Evolutionary conservation across 2,329 filamentous ascomycete genomes (phyloP), one percentile per base, ranked within the genome.

Genomic region (Fusarium begoniae): DNA sequence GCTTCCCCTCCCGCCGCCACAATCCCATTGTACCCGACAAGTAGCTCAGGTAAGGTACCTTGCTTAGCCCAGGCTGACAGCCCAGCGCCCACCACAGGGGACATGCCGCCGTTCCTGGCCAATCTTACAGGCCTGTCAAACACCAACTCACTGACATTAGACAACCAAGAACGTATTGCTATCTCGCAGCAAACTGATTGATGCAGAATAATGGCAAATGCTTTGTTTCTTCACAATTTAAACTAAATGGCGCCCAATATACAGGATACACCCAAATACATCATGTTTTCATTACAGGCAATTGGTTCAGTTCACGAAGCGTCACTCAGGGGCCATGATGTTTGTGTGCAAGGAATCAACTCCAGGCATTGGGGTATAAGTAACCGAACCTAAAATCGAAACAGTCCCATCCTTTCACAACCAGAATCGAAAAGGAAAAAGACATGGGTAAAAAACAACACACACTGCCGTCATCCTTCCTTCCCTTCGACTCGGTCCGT

Each of bases 301-400:
- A 44, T 20, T 43, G n/a, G 15, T 28, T 40, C 30, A n/a, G 15
- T n/a, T 24, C n/a, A 55, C 43, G 35, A 22, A 22, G 18, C 35
- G 26, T 74, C 67, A 64, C 53, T 43, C 41, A 32, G 37, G 51
- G 57, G 12, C 15, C 61, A 45, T 54, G 20, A 20, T 40, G 55
- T 64, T 63, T 50, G 38, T 35, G 57, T 47, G 64, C 66, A 74
- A 66, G 72, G 66, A 74, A 65, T 64, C 64, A 78, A 77, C 72
- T 76, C 72, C 76, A 78, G 77, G 76, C 76, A 69, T 76, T 75
- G 75, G 76, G 76, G 76, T 77, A 78, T 78, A 78, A 78, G 63
- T 78, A 78, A 75, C 71, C 71, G 69, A 69, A 65, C 76, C 76
- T 78, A 75, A 77, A 55, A 67, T 56, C 76, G 69, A 78, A 78